Base-by-base conservation (phyloP, 177 flowering plant species). In the Vitis hybrid region DNA sequence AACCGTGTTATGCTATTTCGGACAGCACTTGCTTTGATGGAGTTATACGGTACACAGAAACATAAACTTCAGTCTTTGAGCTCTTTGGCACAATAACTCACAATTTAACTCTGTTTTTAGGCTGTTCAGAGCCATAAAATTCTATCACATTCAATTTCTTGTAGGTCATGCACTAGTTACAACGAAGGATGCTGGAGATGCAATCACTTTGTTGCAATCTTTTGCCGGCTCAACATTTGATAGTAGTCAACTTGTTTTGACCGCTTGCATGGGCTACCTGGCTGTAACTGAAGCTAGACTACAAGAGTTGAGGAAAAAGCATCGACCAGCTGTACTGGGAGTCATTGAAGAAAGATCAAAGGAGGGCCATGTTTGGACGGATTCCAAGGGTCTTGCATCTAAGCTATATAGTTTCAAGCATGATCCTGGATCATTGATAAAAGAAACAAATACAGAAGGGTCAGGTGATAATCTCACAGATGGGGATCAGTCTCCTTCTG, bases 131-230 rank as follows among this genome's bases (percentile, higher is more conserved):
- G 56, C 29, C 62, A 57, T 53, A 15, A 2, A 60, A 56, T 48
- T 69, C 53, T 68, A 51, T 69, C 26, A 29, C 39, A 10, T 49
- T 70, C 68, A 62, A 65, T 69, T 63, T 75, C 39, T 69, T 78
- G 73, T 74, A 94, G 99, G 99, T 79, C 97, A 95, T 63, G 97
- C 98, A 31, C 76, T 94, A 67, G 89, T 89, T 59, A 92, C 98
- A 55, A 89, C 99, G 22, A 92, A 89, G 75, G 99, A 96, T 86
- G 98, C 99, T 67, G 98, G 98, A 52, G 99, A 96, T 82, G 97
- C 97, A 45, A 86, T 94, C 64, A 89, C 96, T 70, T 79, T 92
- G 69, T 74, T 96, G 83, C 99, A 96, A 72, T 86, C 95, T 57
- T 89, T 96, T 61, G 82, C 97, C 67, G 92, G 98, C 50, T 96